These are phyloP conservation scores for Panaeolus papilionaceus DNA, from an alignment of 768 basidiomycete species.

Conservation along the genomic window DNA sequence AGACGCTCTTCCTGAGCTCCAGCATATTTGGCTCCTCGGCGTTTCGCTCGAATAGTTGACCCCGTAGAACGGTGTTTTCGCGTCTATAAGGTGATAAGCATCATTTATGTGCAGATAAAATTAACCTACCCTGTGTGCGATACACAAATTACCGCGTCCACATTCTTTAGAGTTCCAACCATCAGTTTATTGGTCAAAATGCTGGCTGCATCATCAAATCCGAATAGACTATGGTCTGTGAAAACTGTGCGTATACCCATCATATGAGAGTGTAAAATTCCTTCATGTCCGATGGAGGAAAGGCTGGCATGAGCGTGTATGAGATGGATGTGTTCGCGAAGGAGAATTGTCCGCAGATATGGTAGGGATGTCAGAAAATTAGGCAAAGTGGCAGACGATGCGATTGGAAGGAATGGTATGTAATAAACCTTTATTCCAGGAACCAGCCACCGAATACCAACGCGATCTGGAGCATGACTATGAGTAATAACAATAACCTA, in stretches of 20 bases:
- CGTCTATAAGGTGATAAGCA: conserved; percentile 58
- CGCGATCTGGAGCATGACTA: conserved; percentile 83
- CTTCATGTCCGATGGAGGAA: conserved; percentile 91
- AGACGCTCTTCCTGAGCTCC: conserved; percentile 64
- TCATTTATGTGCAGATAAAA: conserved; percentile 5
- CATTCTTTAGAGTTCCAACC: conserved; percentile 84
- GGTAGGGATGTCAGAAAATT: conserved; percentile 94
- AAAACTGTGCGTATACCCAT: conserved; percentile 92
- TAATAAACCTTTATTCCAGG: conserved; percentile 94
- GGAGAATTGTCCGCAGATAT: conserved; percentile 86
- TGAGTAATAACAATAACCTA: conserved; percentile 97
- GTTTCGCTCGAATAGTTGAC: conserved; percentile 68
- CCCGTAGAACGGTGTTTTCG: conserved; percentile 96
- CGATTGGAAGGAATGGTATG: conserved; percentile 88
- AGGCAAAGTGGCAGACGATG: conserved; percentile 92
- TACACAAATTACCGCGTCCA: conserved; percentile 95
- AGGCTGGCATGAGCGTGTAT: conserved; percentile 94
- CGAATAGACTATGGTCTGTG: conserved; percentile 96
- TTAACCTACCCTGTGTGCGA: conserved; percentile 88
- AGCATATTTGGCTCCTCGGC: conserved; percentile 50
- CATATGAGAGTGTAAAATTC: conserved; percentile 85
- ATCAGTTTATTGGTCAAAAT: conserved; percentile 97
- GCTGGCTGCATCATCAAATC: conserved; percentile 96
- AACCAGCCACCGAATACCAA: conserved; percentile 88
- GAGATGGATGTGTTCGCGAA: conserved; percentile 85